These are phyloP conservation scores for Penicillium odoratum DNA, from an alignment of 495 filamentous ascomycete species.

Conservation along the genomic window DNA sequence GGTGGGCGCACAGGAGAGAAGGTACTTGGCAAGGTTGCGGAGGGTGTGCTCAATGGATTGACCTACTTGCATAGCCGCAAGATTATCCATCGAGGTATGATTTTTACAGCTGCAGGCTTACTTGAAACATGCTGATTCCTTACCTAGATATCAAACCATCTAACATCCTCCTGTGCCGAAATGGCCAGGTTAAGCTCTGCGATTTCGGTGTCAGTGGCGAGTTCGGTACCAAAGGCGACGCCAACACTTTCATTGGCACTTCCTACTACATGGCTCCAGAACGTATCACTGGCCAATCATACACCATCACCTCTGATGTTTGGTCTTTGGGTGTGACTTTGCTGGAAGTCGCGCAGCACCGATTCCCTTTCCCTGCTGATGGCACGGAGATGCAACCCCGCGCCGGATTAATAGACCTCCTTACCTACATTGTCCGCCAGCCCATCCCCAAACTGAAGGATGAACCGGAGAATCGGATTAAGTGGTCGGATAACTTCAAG, in stretches of 20 bases:
- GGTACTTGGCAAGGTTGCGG: constrained; percentile 95
- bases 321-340: constrained; percentile 96
- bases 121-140: constrained; percentile 1
- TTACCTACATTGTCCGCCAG: constrained; percentile 96
- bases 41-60: constrained; percentile 89
- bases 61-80: constrained; percentile 96
- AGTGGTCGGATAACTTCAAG: constrained; percentile 95
- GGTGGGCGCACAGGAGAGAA: constrained; percentile 96
- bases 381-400: constrained; percentile 88
- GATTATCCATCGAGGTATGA: constrained; percentile 85
- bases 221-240: constrained; percentile 97
- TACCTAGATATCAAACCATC: constrained; percentile 88
- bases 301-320: constrained; percentile 97
- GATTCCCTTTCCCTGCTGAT: constrained; percentile 96
- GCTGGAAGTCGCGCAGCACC: constrained; percentile 94
- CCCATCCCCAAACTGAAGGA: constrained; percentile 96
- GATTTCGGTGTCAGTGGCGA: constrained; percentile 98
- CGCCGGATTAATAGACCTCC: constrained; percentile 87
- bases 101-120: not conserved
- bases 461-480: constrained; percentile 75
- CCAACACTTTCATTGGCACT: constrained; percentile 98
- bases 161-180: constrained; percentile 91
- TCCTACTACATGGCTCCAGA: constrained; percentile 99
- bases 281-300: constrained; percentile 93
- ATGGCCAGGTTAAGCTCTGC: constrained; percentile 94